These are phyloP conservation scores for Sphagnum magellanicum DNA, from an alignment of 228 moss, liverwort and hornwort genomes.

Conservation along the genomic window DNA sequence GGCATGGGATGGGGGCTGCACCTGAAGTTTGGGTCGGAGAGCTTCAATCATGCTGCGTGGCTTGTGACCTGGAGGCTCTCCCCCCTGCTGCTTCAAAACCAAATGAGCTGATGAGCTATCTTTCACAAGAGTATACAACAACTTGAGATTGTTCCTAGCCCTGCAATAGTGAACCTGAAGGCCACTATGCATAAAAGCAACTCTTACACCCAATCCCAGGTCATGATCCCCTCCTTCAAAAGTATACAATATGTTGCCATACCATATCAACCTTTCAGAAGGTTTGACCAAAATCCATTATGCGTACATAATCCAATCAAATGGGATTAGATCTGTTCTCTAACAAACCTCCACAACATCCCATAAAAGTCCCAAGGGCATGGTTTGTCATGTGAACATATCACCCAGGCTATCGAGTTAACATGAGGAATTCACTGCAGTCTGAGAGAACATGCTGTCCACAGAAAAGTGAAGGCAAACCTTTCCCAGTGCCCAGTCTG, in stretches of 20 bases:
- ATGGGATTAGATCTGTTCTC: background rate
- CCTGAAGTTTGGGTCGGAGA: constrained; percentile 95
- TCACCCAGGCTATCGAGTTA: too few relatives aligned
- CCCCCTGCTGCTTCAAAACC: constrained; percentile 65
- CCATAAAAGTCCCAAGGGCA: constrained; percentile 16
- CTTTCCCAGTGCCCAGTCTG: constrained; percentile 99
- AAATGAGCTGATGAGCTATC: constrained; percentile 21
- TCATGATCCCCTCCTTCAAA: background rate
- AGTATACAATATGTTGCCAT: background rate
- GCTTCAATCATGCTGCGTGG: constrained; percentile 78
- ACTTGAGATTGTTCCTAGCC: background rate
- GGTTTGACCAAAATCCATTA: background rate
- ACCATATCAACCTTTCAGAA: background rate
- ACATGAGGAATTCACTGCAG: constrained; percentile 11
- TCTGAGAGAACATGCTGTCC: constrained; percentile 15
- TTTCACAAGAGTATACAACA: background rate
- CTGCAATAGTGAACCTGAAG: background rate
- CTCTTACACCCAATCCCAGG: constrained; percentile 1
- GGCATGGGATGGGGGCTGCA: background rate
- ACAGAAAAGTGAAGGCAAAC: constrained; percentile 33
- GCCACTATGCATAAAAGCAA: constrained; percentile 1
- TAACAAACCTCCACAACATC: background rate
- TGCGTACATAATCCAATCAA: background rate
- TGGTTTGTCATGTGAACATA: background rate
- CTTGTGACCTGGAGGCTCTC: constrained; percentile 80